Conservation (phyloP, 23 red algal genomes). For the Gracilaria gracilis region DNA sequence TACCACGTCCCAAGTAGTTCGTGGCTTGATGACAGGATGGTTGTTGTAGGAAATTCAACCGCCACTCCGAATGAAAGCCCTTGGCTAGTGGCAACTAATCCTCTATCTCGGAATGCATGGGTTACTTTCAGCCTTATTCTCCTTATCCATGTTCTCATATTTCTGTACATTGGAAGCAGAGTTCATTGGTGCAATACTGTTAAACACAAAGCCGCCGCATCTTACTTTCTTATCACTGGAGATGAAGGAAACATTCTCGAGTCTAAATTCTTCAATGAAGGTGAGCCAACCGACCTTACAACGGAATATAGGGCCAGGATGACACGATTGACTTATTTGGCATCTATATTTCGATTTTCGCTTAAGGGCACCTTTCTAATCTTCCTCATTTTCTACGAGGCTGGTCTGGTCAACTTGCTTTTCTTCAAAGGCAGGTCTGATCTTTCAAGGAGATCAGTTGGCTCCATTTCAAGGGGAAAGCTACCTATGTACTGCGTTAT, state of each 20-base stretch:
- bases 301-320: not conserved
- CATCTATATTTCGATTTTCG: not conserved
- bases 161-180: not conserved
- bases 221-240: not conserved
- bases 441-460: not conserved
- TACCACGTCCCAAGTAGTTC: slow-evolving; percentile 13
- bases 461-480: not conserved
- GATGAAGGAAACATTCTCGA: not conserved
- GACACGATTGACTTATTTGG: not conserved
- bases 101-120: not conserved
- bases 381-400: not conserved
- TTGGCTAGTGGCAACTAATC: not conserved
- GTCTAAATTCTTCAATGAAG: not conserved
- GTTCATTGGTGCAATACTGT: not conserved
- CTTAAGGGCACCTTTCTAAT: not conserved
- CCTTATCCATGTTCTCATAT: not conserved
- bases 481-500: not conserved
- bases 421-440: not conserved
- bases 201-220: not conserved
- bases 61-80: not conserved
- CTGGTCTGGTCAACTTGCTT: not conserved
- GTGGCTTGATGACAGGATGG: slow-evolving; percentile 30
- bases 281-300: not conserved
- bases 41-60: slow-evolving; percentile 17
- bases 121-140: not conserved